Conservation (phyloP, 805 yeast species). For the Saccharomycopsis schoenii region DNA sequence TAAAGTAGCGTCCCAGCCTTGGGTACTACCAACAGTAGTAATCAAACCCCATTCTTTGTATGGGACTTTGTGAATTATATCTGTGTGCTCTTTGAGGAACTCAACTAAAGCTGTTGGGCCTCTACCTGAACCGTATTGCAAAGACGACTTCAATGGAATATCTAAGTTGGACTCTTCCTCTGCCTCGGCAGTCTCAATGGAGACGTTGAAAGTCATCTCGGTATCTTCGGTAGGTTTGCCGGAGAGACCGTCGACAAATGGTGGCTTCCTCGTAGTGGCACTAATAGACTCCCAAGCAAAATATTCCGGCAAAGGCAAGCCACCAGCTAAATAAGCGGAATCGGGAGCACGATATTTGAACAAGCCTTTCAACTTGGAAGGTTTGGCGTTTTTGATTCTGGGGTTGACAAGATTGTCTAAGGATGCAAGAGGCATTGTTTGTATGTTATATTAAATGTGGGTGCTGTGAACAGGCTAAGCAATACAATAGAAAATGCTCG, state of each 20-base stretch:
- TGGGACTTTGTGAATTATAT: slow-evolving; percentile 35
- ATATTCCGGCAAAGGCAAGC: slow-evolving; percentile 66
- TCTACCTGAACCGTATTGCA: slow-evolving; percentile 68
- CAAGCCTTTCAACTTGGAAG: slow-evolving; percentile 2
- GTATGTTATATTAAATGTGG: neutral
- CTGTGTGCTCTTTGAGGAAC: slow-evolving; percentile 52
- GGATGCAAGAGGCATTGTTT: neutral
- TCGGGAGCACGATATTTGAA: slow-evolving; percentile 31
- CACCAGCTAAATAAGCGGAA: slow-evolving; percentile 72
- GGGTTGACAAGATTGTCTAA: slow-evolving; percentile 1
- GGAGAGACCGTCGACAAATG: slow-evolving; percentile 52
- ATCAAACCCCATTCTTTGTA: slow-evolving; percentile 50
- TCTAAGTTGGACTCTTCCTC: slow-evolving; percentile 27
- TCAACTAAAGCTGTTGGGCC: slow-evolving; percentile 51
- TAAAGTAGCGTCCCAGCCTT: slow-evolving; percentile 54
- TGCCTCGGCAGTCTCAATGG: slow-evolving; percentile 1
- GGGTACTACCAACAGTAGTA: slow-evolving; percentile 56
- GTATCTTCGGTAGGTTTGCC: slow-evolving; percentile 21
- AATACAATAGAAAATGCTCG: neutral
- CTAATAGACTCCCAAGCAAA: slow-evolving; percentile 62
- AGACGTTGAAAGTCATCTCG: slow-evolving; percentile 2
- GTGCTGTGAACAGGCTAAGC: neutral
- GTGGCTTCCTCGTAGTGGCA: slow-evolving; percentile 51
- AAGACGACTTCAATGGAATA: slow-evolving; percentile 55
- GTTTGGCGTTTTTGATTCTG: slow-evolving; percentile 3